Evolutionary conservation across 441 rosid species (phyloP).

Genomic region (Erodium chrysanthum): DNA sequence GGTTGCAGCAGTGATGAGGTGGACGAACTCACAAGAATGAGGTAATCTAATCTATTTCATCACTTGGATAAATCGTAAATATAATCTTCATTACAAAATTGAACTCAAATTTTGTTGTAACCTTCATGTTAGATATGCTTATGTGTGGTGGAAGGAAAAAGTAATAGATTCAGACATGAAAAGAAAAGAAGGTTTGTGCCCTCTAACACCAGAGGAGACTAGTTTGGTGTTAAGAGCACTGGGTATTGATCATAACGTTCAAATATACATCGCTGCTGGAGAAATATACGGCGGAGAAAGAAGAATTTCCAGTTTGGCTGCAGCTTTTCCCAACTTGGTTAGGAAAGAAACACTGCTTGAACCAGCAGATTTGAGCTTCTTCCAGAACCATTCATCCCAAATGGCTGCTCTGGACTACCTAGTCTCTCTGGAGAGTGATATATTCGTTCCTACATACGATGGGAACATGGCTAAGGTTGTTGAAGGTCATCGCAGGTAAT

Average conservation of each 20-base stretch:
- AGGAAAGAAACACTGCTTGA: constrained; percentile 50
- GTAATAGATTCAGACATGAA: constrained; percentile 47
- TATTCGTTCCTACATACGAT: constrained; percentile 58
- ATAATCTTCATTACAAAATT: neutral
- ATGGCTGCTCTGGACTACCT: constrained; percentile 72
- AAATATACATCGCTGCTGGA: constrained; percentile 31
- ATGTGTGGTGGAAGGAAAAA: constrained; percentile 74
- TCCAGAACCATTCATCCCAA: constrained; percentile 64
- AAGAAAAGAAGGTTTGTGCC: constrained; percentile 61
- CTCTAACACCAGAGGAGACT: constrained; percentile 65
- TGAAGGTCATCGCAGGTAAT: constrained; percentile 52
- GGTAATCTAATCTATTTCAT: constrained; percentile 27
- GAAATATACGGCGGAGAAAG: constrained; percentile 53
- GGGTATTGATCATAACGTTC: constrained; percentile 52
- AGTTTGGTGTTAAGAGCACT: constrained; percentile 42
- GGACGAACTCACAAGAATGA: constrained; percentile 49
- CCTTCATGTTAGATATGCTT: constrained; percentile 39
- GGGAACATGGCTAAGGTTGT: constrained; percentile 77
- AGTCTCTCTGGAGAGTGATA: constrained; percentile 57
- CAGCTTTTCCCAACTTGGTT: constrained; percentile 16
- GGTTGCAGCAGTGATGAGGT: constrained; percentile 51
- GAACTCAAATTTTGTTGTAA: neutral
- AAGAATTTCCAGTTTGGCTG: constrained; percentile 19
- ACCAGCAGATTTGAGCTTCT: constrained; percentile 41
- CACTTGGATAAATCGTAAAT: constrained; percentile 4